A percentile compares a stretch with the other conserved stretches of the same genome.
Evolutionary conservation across 2,329 filamentous ascomycete species (phyloP).

Genomic region (Metarhizium sp.): DNA sequence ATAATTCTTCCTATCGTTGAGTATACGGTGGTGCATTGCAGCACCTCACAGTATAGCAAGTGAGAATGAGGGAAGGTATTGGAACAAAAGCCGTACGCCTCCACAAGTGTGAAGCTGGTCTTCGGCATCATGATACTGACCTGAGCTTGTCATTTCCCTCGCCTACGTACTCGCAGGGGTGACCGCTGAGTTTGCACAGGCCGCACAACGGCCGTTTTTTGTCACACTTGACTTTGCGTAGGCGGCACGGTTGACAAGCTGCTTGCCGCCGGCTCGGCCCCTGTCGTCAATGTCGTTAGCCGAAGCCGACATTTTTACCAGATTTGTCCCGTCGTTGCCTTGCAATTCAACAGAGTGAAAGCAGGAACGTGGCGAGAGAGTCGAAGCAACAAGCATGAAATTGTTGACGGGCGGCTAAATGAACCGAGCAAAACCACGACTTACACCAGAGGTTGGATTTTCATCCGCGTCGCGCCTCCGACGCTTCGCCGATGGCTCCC

Average conservation of each 20-base stretch:
- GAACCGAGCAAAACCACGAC: too few relatives aligned
- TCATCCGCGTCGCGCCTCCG: background rate
- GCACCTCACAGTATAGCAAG: background rate
- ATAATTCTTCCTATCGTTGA: background rate
- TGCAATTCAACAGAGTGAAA: too few relatives aligned
- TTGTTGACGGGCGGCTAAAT: too few relatives aligned
- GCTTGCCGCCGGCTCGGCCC: conserved; percentile 9
- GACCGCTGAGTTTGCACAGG: conserved; percentile 7
- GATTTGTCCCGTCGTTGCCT: too few relatives aligned
- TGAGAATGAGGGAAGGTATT: background rate
- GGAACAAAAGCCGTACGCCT: background rate
- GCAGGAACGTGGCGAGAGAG: background rate
- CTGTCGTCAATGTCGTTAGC: background rate
- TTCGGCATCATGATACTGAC: conserved; percentile 2
- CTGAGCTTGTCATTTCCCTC: conserved; percentile 10
- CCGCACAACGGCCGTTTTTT: conserved; percentile 11
- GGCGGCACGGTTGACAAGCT: conserved; percentile 11
- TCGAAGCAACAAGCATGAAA: too few relatives aligned
- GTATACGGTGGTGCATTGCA: background rate
- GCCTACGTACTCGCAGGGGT: conserved; percentile 11
- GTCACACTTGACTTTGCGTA: conserved; percentile 2
- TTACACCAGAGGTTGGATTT: too few relatives aligned
- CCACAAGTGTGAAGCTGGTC: background rate
- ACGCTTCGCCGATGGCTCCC: conserved; percentile 5
- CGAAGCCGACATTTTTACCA: background rate